Percentiles rank a stretch among this genome's conserved stretches.
Evolutionary conservation across 495 filamentous ascomycete genomes (phyloP).

Genomic region (Mytilinidion resinicola): DNA sequence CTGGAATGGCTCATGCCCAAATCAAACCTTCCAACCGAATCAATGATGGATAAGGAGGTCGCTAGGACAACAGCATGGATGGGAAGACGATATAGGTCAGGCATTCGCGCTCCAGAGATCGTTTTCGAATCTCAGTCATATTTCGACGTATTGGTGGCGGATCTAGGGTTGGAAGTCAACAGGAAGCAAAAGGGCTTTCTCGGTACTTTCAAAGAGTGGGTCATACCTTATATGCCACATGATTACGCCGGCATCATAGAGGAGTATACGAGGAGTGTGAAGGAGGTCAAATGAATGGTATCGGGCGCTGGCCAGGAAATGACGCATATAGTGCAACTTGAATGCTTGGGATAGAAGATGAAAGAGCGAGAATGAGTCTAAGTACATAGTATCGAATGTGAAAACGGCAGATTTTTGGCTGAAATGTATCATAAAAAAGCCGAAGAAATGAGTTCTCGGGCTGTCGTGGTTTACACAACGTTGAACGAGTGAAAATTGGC

Average conservation of each 20-base stretch:
- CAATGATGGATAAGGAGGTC: constrained; percentile 10
- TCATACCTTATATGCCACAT: background rate
- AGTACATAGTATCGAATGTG: too few species aligned
- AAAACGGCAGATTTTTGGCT: too few species aligned
- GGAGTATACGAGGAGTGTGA: background rate
- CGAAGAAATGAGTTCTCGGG: too few species aligned
- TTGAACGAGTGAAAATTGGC: too few species aligned
- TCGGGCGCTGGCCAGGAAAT: too few species aligned
- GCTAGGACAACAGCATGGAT: constrained; percentile 11
- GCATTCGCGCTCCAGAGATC: constrained; percentile 1
- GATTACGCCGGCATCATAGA: background rate
- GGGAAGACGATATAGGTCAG: constrained; percentile 7
- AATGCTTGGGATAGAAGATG: too few species aligned
- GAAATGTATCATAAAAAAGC: too few species aligned
- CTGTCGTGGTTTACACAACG: too few species aligned
- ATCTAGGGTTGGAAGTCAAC: constrained; percentile 8
- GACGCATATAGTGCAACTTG: too few species aligned
- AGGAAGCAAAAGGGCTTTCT: constrained; percentile 2
- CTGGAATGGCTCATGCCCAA: constrained; percentile 4
- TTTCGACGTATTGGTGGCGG: constrained; percentile 14
- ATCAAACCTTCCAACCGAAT: background rate
- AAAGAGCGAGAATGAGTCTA: too few species aligned
- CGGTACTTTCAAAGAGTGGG: background rate
- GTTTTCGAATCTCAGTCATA: constrained; percentile 10
- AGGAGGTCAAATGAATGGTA: too few species aligned